Percentiles rank a stretch among this genome's conserved stretches.
These are phyloP conservation scores for Tetrapisispora pingtungensis DNA, from an alignment of 805 yeast species.

Conservation along the genomic window DNA sequence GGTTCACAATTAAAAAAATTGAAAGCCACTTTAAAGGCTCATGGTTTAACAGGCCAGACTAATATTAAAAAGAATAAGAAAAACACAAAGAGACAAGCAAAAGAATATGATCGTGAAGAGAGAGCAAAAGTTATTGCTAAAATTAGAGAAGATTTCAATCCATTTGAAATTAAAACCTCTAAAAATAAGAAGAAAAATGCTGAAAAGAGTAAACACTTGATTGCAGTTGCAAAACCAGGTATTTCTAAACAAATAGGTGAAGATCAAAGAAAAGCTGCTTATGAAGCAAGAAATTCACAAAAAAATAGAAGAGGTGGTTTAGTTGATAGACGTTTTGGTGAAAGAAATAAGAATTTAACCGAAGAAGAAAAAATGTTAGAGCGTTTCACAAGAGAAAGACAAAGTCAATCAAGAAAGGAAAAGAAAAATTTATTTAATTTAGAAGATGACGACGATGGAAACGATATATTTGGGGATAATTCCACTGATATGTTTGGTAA, in stretches of 20 bases:
- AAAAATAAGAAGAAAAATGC: constrained; percentile 45
- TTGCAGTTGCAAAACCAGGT: constrained; percentile 59
- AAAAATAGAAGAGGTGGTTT: constrained; percentile 72
- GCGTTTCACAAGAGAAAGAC: constrained; percentile 84
- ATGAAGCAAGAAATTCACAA: constrained; percentile 50
- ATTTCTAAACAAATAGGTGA: constrained; percentile 60
- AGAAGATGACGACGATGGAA: constrained; percentile 56
- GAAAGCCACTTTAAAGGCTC: constrained; percentile 63
- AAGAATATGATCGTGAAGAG: constrained; percentile 63
- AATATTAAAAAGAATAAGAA: constrained; percentile 47
- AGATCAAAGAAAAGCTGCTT: constrained; percentile 49
- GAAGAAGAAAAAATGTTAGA: constrained; percentile 92
- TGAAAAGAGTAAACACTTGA: constrained; percentile 28
- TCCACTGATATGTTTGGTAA: constrained; percentile 26
- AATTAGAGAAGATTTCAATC: constrained; percentile 79
- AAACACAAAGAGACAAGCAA: constrained; percentile 40
- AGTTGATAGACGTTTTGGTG: constrained; percentile 87
- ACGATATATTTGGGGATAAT: constrained; percentile 27
- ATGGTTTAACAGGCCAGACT: constrained; percentile 82
- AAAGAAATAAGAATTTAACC: constrained; percentile 56
- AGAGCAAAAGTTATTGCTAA: constrained; percentile 43
- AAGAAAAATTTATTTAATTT: constrained; percentile 58
- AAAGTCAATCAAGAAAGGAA: constrained; percentile 40
- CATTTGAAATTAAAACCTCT: constrained; percentile 71
- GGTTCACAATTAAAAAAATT: constrained; percentile 83